Evolutionary conservation across 2,329 filamentous ascomycete genomes (phyloP).

Genomic region (Penicillium digitatum): DNA sequence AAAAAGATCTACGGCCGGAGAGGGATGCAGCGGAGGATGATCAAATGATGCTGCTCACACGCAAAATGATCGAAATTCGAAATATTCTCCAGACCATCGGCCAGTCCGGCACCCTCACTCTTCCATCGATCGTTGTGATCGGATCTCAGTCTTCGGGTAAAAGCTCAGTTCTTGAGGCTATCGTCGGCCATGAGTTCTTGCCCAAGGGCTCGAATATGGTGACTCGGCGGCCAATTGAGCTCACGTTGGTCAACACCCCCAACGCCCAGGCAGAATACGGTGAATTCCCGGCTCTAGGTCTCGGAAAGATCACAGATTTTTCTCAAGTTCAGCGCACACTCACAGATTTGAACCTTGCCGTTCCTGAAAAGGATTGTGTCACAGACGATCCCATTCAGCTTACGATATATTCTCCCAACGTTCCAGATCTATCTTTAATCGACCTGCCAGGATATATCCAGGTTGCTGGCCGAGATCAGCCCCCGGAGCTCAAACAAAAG

Average conservation of each 20-base stretch:
- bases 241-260: slow-evolving; percentile 93
- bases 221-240: slow-evolving; percentile 87
- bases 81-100: slow-evolving; percentile 87
- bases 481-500: slow-evolving; percentile 86
- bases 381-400: slow-evolving; percentile 96
- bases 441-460: slow-evolving; percentile 98
- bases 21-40: slow-evolving; percentile 77
- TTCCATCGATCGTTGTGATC: slow-evolving; percentile 98
- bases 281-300: slow-evolving; percentile 87
- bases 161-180: slow-evolving; percentile 92
- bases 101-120: slow-evolving; percentile 78
- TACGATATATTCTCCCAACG: slow-evolving; percentile 89
- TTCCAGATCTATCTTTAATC: slow-evolving; percentile 91
- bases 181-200: slow-evolving; percentile 95
- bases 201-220: slow-evolving; percentile 99
- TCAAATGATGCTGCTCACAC: slow-evolving; percentile 98
- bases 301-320: slow-evolving; percentile 90
- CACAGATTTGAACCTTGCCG: slow-evolving; percentile 90
- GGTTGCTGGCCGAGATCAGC: slow-evolving; percentile 86
- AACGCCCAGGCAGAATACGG: slow-evolving; percentile 84
- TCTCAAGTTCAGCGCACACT: slow-evolving; percentile 76
- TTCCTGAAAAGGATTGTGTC: slow-evolving; percentile 85
- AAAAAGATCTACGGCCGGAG: slow-evolving; percentile 57
- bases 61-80: slow-evolving; percentile 99
- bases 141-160: slow-evolving; percentile 98